phyloP scores from a whole-genome alignment of 352 stramenopile species.

The Globisporangium perplexum region DNA sequence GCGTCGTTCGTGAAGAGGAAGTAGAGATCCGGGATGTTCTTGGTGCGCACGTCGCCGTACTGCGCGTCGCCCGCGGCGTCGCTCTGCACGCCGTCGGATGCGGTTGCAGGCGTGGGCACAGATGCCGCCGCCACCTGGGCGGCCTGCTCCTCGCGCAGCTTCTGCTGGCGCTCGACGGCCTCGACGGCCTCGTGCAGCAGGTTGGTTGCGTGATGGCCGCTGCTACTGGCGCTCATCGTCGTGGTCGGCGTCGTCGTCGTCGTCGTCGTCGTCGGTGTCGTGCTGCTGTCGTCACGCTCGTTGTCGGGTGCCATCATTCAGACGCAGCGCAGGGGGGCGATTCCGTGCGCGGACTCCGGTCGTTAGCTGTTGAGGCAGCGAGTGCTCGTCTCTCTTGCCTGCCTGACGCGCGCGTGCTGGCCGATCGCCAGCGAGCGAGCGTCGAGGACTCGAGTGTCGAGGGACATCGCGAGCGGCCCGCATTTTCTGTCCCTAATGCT shows the following conservation, averaged over 20 bases:
- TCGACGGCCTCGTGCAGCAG: constrained; percentile 17
- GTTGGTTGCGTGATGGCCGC: constrained; percentile 11
- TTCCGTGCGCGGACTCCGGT: too few relatives aligned
- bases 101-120: background rate
- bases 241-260: background rate
- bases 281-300: too few relatives aligned
- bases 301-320: too few relatives aligned
- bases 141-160: constrained; percentile 4
- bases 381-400: too few relatives aligned
- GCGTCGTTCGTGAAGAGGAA: constrained; percentile 67
- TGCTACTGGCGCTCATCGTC: background rate
- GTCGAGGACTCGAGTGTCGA: too few relatives aligned
- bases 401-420: too few relatives aligned
- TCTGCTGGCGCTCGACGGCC: constrained; percentile 11
- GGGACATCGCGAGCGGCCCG: too few relatives aligned
- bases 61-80: constrained; percentile 4
- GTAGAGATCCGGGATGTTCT: constrained; percentile 37
- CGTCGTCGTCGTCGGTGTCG: background rate
- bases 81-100: constrained; percentile 5
- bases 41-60: constrained; percentile 14
- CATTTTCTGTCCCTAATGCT: too few relatives aligned
- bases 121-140: background rate
- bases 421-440: too few relatives aligned
- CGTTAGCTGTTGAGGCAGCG: too few relatives aligned
- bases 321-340: too few relatives aligned